phyloP scores from a whole-genome alignment of 768 basidiomycete genomes.

The Cystofilobasidium bisporidii region DNA sequence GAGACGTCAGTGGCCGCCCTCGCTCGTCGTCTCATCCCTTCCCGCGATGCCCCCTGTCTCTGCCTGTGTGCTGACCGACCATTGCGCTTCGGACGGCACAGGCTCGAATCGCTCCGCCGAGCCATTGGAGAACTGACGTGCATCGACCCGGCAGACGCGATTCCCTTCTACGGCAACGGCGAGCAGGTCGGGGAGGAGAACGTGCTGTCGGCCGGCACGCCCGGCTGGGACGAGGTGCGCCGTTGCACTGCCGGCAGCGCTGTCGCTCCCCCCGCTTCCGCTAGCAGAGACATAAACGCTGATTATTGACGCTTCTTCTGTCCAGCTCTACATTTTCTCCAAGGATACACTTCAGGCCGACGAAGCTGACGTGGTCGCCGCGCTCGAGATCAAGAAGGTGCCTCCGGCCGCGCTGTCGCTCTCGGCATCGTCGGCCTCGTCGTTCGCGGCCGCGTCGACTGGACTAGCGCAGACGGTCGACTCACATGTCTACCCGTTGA shows the following conservation, averaged over 20 bases:
- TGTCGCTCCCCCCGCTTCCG: too few species aligned
- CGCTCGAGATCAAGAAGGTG: neutral
- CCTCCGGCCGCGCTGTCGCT: too few species aligned
- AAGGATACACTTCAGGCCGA: constrained; percentile 11
- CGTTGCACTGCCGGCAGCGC: too few species aligned
- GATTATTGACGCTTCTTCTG: neutral
- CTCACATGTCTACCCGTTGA: neutral
- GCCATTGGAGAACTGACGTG: neutral
- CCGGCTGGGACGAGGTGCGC: constrained; percentile 14
- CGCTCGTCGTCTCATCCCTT: neutral
- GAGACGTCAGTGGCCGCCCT: neutral
- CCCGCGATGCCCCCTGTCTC: neutral
- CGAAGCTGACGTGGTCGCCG: neutral
- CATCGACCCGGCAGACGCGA: neutral
- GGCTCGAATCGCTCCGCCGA: neutral
- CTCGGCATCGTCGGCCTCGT: neutral
- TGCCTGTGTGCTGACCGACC: neutral
- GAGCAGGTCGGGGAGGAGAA: constrained; percentile 23
- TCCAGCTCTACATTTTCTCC: constrained; percentile 19
- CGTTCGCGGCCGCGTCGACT: neutral
- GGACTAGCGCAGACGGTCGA: neutral
- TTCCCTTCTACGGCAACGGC: constrained; percentile 20
- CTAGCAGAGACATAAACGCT: too few species aligned
- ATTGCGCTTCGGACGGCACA: too few species aligned
- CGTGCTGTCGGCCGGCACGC: constrained; percentile 8